A percentile compares a stretch with the other conserved stretches of the same genome.
These are phyloP conservation scores for Chrysanthemum makinoi DNA, from an alignment of 129 eudicot species.

Conservation along the genomic window DNA sequence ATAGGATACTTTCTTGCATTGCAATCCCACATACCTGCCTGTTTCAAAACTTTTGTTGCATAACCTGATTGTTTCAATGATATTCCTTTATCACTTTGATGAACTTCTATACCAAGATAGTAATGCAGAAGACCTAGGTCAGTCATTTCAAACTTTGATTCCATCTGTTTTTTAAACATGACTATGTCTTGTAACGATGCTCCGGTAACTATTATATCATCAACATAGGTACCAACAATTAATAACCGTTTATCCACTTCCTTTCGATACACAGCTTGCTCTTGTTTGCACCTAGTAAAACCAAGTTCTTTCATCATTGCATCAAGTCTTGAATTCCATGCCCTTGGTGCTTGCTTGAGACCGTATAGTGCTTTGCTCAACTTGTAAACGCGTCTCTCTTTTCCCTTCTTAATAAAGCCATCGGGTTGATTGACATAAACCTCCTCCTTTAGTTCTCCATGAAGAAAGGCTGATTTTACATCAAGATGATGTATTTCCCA, in stretches of 20 bases:
- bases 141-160: neutral
- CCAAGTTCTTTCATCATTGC: neutral
- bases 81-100: neutral
- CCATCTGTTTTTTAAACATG: neutral
- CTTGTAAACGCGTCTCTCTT: neutral
- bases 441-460: neutral
- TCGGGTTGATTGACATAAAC: neutral
- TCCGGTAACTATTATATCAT: neutral
- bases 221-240: conserved; percentile 1
- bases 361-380: neutral
- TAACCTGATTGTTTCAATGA: neutral
- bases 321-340: neutral
- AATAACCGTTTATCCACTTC: neutral
- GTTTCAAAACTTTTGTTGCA: neutral
- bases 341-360: conserved; percentile 5
- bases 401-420: neutral
- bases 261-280: neutral
- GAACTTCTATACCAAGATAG: conserved; percentile 5
- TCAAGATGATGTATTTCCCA: conserved; percentile 12
- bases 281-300: neutral
- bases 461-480: conserved; percentile 1
- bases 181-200: neutral
- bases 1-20: conserved; percentile 1
- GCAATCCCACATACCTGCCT: conserved; percentile 3
- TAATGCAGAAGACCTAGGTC: neutral